Conservation (phyloP, 2,329 filamentous ascomycete genomes). For the Aspergillus ruber region DNA sequence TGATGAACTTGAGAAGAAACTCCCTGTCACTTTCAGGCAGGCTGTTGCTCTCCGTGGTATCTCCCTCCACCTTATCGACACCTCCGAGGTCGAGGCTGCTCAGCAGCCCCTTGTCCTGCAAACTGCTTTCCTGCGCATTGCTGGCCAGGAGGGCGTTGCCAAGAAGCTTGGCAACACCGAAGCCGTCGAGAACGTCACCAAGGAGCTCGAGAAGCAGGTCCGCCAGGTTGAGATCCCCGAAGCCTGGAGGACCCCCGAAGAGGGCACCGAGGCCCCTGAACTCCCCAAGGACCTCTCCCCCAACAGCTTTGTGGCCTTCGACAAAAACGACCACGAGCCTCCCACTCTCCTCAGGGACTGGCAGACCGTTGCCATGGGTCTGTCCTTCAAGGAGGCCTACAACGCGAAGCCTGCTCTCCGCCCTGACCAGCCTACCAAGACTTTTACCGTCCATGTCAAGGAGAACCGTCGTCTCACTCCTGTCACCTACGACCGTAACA, state of each 20-base stretch:
- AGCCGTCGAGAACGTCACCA: conserved; percentile 53
- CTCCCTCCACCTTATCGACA: conserved; percentile 69
- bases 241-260: conserved; percentile 67
- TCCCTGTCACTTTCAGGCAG: conserved; percentile 66
- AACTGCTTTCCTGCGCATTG: conserved; percentile 74
- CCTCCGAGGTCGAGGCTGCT: conserved; percentile 60
- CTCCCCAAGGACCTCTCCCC: conserved; percentile 61
- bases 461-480: conserved; percentile 94
- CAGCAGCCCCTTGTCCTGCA: conserved; percentile 65
- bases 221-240: conserved; percentile 69
- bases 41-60: conserved; percentile 63
- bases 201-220: conserved; percentile 61
- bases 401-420: conserved; percentile 66
- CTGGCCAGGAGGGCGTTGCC: conserved; percentile 57
- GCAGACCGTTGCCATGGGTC: conserved; percentile 76
- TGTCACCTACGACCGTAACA: conserved; percentile 85
- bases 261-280: conserved; percentile 29
- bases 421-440: conserved; percentile 81
- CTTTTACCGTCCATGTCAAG: conserved; percentile 79
- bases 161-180: conserved; percentile 62
- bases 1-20: conserved; percentile 81
- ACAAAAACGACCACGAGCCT: conserved; percentile 66
- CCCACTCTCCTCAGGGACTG: conserved; percentile 65
- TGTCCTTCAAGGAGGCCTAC: conserved; percentile 93
- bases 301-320: conserved; percentile 77